Evolutionary conservation across 352 stramenopile genomes (phyloP).

Genomic region (Saprolegnia parasitica): DNA sequence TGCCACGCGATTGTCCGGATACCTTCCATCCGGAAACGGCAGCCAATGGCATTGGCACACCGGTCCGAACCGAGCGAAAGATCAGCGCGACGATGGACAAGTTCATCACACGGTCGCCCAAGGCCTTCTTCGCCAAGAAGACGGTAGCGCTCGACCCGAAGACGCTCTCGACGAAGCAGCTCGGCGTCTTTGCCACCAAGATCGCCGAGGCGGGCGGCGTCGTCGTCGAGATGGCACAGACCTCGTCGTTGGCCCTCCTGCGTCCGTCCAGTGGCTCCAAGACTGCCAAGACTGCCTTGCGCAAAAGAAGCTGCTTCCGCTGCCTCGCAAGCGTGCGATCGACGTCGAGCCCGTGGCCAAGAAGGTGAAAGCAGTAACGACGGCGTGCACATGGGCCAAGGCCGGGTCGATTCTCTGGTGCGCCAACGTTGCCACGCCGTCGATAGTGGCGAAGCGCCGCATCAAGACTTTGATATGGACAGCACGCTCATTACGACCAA

Average conservation of each 20-base stretch:
- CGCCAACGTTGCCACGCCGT: not conserved
- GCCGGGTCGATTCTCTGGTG: constrained; percentile 9
- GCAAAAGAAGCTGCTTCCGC: constrained; percentile 7
- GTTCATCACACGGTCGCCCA: constrained; percentile 2
- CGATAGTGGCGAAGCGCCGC: not conserved
- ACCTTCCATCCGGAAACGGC: not conserved
- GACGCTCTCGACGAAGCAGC: constrained; percentile 6
- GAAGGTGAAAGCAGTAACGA: not conserved
- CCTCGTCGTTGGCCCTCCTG: not conserved
- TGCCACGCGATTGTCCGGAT: not conserved
- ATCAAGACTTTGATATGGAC: constrained; percentile 79
- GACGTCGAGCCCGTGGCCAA: not conserved
- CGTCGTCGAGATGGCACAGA: not conserved
- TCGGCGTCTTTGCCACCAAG: not conserved
- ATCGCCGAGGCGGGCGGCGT: constrained; percentile 3
- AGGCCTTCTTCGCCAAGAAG: constrained; percentile 9
- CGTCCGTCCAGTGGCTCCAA: not conserved
- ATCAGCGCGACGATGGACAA: constrained; percentile 7
- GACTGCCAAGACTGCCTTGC: constrained; percentile 5
- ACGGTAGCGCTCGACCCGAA: not conserved
- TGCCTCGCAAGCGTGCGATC: not conserved
- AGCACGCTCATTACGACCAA: constrained; percentile 79
- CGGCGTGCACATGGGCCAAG: not conserved
- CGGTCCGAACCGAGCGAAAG: not conserved
- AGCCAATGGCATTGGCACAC: not conserved